Conservation (phyloP, 139 green algal species). For the Trebouxia sp. region DNA sequence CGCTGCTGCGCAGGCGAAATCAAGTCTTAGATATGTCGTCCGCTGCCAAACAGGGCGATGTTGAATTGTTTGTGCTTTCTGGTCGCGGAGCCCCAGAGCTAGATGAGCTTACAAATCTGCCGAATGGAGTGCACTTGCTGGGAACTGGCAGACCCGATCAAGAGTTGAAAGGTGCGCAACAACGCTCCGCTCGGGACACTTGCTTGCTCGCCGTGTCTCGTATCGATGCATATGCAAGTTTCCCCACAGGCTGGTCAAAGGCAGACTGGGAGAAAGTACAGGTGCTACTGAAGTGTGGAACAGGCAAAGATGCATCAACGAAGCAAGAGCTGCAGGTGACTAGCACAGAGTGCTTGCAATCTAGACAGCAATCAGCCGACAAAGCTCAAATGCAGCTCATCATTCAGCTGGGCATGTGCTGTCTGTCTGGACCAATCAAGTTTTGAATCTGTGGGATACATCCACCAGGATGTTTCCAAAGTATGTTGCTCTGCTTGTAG, state of each 20-base stretch:
- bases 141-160: constrained; percentile 35
- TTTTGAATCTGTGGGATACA: neutral
- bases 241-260: constrained; percentile 34
- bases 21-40: too few species aligned
- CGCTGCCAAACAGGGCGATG: too few species aligned
- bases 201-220: neutral
- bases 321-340: constrained; percentile 52
- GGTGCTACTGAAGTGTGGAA: constrained; percentile 63
- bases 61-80: constrained; percentile 56
- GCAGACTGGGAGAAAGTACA: constrained; percentile 52
- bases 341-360: neutral
- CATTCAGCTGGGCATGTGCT: neutral
- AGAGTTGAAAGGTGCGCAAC: constrained; percentile 29
- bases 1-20: too few species aligned
- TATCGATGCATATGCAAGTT: neutral
- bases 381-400: neutral
- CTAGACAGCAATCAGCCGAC: neutral
- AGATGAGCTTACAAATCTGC: constrained; percentile 49
- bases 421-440: neutral
- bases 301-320: constrained; percentile 49
- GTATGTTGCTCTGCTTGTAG: constrained; percentile 27
- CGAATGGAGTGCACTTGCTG: constrained; percentile 38
- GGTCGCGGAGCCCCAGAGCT: constrained; percentile 51
- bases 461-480: neutral
- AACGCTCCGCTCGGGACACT: neutral